phyloP scores from a whole-genome alignment of 257 asterid genomes.

The Phtheirospermum japonicum region DNA sequence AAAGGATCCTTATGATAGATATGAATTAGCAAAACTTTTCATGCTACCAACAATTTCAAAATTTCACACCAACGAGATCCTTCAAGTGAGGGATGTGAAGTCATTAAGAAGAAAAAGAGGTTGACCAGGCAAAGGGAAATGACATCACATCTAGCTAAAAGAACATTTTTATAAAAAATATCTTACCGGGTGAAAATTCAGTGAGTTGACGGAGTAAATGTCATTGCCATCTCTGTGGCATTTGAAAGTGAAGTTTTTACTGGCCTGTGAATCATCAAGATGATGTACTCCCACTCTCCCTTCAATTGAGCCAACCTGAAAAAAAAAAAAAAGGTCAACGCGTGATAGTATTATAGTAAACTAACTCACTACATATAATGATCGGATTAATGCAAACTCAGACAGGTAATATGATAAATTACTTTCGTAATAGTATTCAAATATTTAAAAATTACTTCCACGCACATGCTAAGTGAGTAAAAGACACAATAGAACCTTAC shows the following conservation, averaged over 20 bases:
- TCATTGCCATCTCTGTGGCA: conserved; percentile 95
- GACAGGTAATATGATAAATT: not conserved
- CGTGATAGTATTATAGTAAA: not conserved
- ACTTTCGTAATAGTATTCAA: conserved; percentile 1
- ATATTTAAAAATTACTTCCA: not conserved
- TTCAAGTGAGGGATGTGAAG: no score
- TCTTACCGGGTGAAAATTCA: conserved; percentile 95
- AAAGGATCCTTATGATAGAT: no score
- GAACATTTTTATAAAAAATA: conserved; percentile 17
- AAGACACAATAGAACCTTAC: conserved; percentile 13
- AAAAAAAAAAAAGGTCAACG: conserved; percentile 4
- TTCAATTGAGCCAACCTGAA: conserved; percentile 96
- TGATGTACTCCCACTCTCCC: conserved; percentile 99
- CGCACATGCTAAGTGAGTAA: conserved; percentile 10
- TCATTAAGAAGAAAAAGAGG: conserved; percentile 5
- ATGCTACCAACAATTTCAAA: no score
- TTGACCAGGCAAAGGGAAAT: not conserved
- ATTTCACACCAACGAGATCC: no score
- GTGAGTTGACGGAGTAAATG: conserved; percentile 84
- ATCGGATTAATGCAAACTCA: not conserved
- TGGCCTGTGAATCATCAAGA: conserved; percentile 71
- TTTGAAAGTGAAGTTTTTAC: conserved; percentile 94
- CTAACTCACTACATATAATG: conserved; percentile 10
- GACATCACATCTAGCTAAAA: conserved; percentile 2
- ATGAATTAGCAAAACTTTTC: no score